phyloP scores from a whole-genome alignment of 1,139 yeast genomes.

The Saccharomyces pastorianus region DNA sequence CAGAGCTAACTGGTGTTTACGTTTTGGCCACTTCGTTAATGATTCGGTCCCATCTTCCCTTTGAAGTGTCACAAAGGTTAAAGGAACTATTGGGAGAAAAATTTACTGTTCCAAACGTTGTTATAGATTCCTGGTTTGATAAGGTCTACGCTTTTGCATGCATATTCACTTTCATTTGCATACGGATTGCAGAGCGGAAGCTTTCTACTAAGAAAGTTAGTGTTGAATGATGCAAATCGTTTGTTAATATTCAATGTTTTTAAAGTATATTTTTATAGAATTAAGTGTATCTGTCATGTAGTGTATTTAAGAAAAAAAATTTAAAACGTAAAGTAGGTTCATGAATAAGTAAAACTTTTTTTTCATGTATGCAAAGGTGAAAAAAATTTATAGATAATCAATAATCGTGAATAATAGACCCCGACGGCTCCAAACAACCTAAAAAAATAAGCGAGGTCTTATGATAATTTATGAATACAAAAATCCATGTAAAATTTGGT shows the following conservation, averaged over 20 bases:
- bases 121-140: slow-evolving; percentile 78
- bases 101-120: slow-evolving; percentile 36
- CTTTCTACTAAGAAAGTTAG: slow-evolving; percentile 3
- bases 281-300: not conserved
- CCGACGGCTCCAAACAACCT: not conserved
- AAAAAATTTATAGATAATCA: not conserved
- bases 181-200: slow-evolving; percentile 29
- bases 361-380: not conserved
- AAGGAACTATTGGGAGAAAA: slow-evolving; percentile 28
- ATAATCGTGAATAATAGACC: not conserved
- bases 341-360: not conserved
- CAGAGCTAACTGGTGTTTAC: slow-evolving; percentile 70
- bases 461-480: slow-evolving; percentile 26
- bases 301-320: not conserved
- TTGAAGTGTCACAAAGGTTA: slow-evolving; percentile 39
- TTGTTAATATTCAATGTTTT: not conserved
- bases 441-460: not conserved
- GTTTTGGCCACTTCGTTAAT: slow-evolving; percentile 73
- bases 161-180: slow-evolving; percentile 43
- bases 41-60: slow-evolving; percentile 66
- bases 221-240: not conserved
- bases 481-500: slow-evolving; percentile 52
- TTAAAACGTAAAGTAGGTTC: not conserved
- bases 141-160: slow-evolving; percentile 57
- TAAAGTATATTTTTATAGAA: not conserved